These are phyloP conservation scores for Globisporangium mamillatum DNA, from an alignment of 352 stramenopile genomes.

Conservation along the genomic window DNA sequence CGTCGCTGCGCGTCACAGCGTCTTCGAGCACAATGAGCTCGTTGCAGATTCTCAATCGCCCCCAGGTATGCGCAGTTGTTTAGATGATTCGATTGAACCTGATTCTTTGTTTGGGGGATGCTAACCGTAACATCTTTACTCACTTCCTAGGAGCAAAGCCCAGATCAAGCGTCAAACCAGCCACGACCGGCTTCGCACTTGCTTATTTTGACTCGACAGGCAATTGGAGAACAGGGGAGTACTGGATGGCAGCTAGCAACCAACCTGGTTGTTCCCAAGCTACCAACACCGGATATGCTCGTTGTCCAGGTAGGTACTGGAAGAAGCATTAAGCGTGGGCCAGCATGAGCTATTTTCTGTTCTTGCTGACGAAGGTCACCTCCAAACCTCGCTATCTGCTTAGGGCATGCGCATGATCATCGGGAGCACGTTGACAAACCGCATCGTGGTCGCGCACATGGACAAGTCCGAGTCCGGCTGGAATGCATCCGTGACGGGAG, in stretches of 20 bases:
- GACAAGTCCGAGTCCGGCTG: conserved; percentile 27
- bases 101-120: neutral
- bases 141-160: conserved; percentile 2
- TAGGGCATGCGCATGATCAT: conserved; percentile 39
- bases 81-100: too few relatives aligned
- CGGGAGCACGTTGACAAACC: conserved; percentile 38
- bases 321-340: neutral
- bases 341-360: neutral
- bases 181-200: conserved; percentile 26
- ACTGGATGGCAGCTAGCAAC: conserved; percentile 22
- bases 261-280: conserved; percentile 24
- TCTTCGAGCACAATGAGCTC: conserved; percentile 28
- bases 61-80: conserved; percentile 2
- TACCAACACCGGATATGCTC: conserved; percentile 37
- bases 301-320: conserved; percentile 34
- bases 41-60: conserved; percentile 31
- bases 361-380: neutral
- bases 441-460: conserved; percentile 37
- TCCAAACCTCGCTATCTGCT: neutral
- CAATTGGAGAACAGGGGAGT: conserved; percentile 3
- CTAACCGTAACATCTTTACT: neutral
- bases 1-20: conserved; percentile 31
- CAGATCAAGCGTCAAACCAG: neutral
- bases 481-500: conserved; percentile 30
- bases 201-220: conserved; percentile 19